Conservation (phyloP, 2,329 filamentous ascomycete genomes). For the Tolypocladium tundrense region DNA sequence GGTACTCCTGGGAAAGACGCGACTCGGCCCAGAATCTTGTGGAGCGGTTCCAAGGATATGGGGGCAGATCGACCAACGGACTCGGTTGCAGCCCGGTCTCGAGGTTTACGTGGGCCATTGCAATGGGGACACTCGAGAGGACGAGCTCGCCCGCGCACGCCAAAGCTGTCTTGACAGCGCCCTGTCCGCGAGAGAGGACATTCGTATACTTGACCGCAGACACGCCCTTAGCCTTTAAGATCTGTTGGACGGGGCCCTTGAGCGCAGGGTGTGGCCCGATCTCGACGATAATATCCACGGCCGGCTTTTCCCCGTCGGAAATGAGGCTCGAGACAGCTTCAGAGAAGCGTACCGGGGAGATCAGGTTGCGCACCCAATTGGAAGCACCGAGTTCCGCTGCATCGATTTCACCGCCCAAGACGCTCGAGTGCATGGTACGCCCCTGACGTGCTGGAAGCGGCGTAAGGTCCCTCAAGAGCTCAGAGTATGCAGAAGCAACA, state of each 20-base stretch:
- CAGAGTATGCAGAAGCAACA: too few relatives aligned
- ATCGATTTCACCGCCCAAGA: neutral
- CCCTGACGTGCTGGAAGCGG: too few relatives aligned
- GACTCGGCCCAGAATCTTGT: too few relatives aligned
- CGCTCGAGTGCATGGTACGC: neutral
- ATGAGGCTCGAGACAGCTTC: neutral
- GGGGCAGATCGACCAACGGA: neutral
- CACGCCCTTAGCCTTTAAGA: neutral
- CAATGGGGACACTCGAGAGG: too few relatives aligned
- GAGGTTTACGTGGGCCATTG: too few relatives aligned
- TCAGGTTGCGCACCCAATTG: neutral
- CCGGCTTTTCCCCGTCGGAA: neutral
- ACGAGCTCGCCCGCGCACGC: neutral
- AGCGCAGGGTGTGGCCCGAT: neutral
- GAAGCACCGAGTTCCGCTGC: neutral
- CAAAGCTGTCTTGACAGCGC: neutral
- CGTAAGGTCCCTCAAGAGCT: too few relatives aligned
- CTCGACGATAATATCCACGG: conserved; percentile 2
- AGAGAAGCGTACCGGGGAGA: neutral
- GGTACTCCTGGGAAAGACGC: too few relatives aligned
- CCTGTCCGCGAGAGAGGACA: neutral
- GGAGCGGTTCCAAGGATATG: too few relatives aligned
- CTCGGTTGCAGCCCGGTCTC: too few relatives aligned
- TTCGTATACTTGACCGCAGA: neutral
- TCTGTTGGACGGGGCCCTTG: neutral